Conservation (phyloP, 2,329 filamentous ascomycete species). For the Calonectria honghensis region DNA sequence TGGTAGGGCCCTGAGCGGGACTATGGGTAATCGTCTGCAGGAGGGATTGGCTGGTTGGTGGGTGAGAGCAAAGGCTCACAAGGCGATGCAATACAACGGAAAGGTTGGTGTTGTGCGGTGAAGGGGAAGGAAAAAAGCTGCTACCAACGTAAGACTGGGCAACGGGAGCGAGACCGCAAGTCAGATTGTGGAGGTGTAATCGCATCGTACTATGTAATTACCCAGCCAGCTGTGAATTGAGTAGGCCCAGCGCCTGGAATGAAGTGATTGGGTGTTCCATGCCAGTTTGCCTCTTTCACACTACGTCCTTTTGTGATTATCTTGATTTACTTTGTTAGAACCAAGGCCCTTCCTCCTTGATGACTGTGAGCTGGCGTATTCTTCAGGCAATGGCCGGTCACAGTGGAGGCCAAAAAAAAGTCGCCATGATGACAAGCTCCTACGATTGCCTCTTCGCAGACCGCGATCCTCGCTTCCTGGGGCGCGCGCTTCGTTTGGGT, state of each 20-base stretch:
- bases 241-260: constrained; percentile 4
- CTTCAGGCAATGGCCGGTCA: constrained; percentile 13
- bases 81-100: constrained; percentile 20
- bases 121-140: constrained; percentile 28
- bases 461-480: constrained; percentile 3
- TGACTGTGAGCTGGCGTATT: not conserved
- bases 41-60: constrained; percentile 8
- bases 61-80: constrained; percentile 34
- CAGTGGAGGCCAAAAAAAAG: constrained; percentile 1
- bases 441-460: not conserved
- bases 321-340: not conserved
- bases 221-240: constrained; percentile 16
- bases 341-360: not conserved
- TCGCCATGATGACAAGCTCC: constrained; percentile 6
- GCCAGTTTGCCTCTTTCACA: constrained; percentile 13
- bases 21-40: constrained; percentile 1
- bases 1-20: constrained; percentile 10
- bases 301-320: constrained; percentile 16
- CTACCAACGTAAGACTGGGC: constrained; percentile 30
- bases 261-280: constrained; percentile 10
- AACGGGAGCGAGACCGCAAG: constrained; percentile 37
- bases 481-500: not conserved
- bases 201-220: constrained; percentile 37
- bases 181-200: constrained; percentile 39
- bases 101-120: constrained; percentile 22